phyloP scores from a whole-genome alignment of 768 basidiomycete species.

The Leccinum truebloodii region DNA sequence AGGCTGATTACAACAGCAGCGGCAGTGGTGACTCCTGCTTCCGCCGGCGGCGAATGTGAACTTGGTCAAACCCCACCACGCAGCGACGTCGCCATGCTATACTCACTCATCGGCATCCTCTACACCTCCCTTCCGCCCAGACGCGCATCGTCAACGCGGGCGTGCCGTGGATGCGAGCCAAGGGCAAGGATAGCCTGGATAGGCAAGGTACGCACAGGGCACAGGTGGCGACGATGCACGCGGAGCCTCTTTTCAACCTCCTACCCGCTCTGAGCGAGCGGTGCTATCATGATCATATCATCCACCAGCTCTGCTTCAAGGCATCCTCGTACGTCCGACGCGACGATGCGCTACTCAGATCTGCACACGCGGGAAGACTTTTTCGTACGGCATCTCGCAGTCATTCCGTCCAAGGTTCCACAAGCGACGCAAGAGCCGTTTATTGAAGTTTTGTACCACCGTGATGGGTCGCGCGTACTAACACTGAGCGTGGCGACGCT shows the following conservation, averaged over 20 bases:
- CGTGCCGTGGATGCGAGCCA: conserved; percentile 56
- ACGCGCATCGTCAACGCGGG: conserved; percentile 70
- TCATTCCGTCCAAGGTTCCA: conserved; percentile 67
- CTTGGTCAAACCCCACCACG: too few species aligned
- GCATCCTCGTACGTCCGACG: conserved; percentile 81
- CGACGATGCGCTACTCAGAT: conserved; percentile 67
- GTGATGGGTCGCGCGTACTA: conserved; percentile 65
- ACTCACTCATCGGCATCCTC: conserved; percentile 79
- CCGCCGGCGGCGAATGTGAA: too few species aligned
- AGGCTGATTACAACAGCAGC: too few species aligned
- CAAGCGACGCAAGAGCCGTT: conserved; percentile 47
- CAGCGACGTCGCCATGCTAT: conserved; percentile 52
- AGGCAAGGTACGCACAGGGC: conserved; percentile 30
- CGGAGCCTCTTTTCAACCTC: conserved; percentile 56
- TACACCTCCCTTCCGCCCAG: conserved; percentile 76
- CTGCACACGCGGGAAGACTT: conserved; percentile 87
- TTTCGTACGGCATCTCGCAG: conserved; percentile 81
- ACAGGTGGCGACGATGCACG: conserved; percentile 18
- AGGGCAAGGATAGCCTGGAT: conserved; percentile 36
- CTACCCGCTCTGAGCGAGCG: conserved; percentile 83
- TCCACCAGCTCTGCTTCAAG: conserved; percentile 77
- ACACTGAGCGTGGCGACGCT: conserved; percentile 65
- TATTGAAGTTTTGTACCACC: conserved; percentile 58
- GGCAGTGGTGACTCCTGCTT: too few species aligned
- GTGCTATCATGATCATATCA: conserved; percentile 62